Evolutionary conservation across 441 rosid genomes (phyloP).

Genomic region (Metrosideros polymorpha): DNA sequence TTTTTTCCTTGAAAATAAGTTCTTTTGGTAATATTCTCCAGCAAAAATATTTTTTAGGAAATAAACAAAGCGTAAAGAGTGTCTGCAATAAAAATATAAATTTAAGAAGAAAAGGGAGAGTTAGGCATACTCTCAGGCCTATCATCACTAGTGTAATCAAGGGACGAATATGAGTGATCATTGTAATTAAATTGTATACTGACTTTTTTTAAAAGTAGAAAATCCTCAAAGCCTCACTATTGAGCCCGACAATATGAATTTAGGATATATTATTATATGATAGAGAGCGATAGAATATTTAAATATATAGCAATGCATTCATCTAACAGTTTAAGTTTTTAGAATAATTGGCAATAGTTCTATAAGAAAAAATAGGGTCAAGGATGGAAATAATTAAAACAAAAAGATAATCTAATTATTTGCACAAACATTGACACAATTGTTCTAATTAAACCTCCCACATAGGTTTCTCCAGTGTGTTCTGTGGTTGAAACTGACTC

Average conservation of each 20-base stretch:
- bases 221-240: neutral
- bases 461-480: slow-evolving; percentile 25
- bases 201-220: neutral
- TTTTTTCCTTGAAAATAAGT: neutral
- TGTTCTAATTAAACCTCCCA: slow-evolving; percentile 25
- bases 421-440: neutral
- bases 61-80: neutral
- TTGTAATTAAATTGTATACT: neutral
- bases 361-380: neutral
- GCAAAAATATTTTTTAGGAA: neutral
- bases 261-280: neutral
- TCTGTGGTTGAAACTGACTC: slow-evolving; percentile 28
- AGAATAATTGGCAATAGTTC: no score
- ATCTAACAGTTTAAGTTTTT: no score
- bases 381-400: neutral
- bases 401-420: neutral
- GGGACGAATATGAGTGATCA: neutral
- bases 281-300: no score
- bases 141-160: neutral
- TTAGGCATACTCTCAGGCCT: neutral
- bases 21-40: neutral
- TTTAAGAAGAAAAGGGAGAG: neutral
- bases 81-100: neutral
- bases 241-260: neutral
- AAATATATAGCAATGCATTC: no score